Percentiles rank a stretch among this genome's conserved stretches.
Conservation (phyloP, 2,329 filamentous ascomycete species). For the Dothidotthia symphoricarpi region DNA sequence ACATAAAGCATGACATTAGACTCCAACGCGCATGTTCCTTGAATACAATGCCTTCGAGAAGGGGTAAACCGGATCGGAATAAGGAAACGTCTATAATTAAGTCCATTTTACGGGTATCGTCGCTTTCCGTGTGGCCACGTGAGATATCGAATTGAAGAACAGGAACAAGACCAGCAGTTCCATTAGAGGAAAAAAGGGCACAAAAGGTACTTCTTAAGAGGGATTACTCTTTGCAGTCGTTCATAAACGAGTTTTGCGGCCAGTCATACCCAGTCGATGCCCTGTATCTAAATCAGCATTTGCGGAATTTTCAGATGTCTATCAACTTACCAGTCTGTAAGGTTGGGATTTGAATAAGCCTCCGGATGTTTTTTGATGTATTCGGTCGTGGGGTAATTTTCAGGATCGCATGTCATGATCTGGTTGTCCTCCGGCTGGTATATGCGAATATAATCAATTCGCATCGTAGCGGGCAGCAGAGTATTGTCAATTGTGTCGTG, state of each 20-base stretch:
- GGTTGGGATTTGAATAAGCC: conserved; percentile 63
- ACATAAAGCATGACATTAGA: conserved; percentile 1
- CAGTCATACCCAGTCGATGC: conserved; percentile 54
- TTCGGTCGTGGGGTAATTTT: conserved; percentile 63
- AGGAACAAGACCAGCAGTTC: conserved; percentile 19
- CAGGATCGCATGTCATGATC: conserved; percentile 65
- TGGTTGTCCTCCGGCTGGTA: conserved; percentile 63
- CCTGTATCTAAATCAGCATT: conserved; percentile 33
- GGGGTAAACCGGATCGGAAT: conserved; percentile 5
- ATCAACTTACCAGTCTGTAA: conserved; percentile 59
- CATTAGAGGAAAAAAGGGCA: conserved; percentile 8
- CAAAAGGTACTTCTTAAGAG: background rate
- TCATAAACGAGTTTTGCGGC: conserved; percentile 62
- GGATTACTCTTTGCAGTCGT: conserved; percentile 49
- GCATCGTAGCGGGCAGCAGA: conserved; percentile 63
- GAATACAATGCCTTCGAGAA: conserved; percentile 17
- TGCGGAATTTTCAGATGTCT: background rate
- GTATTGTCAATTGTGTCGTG: conserved; percentile 52
- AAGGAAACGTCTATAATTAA: conserved; percentile 32
- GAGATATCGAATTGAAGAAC: conserved; percentile 14
- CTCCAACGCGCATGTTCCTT: conserved; percentile 26
- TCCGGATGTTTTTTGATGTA: conserved; percentile 64
- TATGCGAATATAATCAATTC: conserved; percentile 68
- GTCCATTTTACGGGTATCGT: conserved; percentile 24
- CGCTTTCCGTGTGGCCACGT: conserved; percentile 31